Percentiles rank a stretch among this genome's conserved stretches.
phyloP scores from a whole-genome alignment of 2,329 filamentous ascomycete species.

The Fusarium sterilihyphosum region DNA sequence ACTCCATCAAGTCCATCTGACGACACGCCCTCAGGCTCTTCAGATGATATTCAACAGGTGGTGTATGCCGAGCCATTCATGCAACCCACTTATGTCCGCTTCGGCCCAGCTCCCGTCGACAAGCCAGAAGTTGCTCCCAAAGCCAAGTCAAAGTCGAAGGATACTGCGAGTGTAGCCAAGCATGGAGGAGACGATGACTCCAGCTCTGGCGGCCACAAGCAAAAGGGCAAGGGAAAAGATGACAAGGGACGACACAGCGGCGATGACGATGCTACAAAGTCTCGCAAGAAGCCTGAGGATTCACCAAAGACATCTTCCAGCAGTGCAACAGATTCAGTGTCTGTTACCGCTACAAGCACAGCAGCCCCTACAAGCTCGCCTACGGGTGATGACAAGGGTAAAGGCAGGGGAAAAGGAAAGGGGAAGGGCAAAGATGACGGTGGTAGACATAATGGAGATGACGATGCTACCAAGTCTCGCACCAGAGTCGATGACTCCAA shows the following conservation, averaged over 20 bases:
- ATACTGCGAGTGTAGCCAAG: not conserved
- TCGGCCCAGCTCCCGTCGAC: not conserved
- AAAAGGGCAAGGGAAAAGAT: slow-evolving; percentile 4
- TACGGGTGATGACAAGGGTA: not conserved
- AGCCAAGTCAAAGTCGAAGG: not conserved
- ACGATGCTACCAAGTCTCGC: not conserved
- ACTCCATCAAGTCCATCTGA: not conserved
- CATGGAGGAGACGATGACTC: not conserved
- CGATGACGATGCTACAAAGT: not conserved
- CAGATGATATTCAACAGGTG: not conserved
- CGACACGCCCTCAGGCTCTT: not conserved
- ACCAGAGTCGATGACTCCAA: not conserved
- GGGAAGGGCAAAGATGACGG: not conserved
- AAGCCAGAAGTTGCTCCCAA: not conserved
- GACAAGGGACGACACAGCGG: not conserved
- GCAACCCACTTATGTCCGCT: not conserved
- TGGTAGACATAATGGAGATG: not conserved
- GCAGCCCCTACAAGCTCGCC: not conserved
- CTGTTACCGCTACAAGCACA: not conserved
- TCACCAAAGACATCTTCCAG: not conserved
- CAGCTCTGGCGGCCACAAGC: not conserved
- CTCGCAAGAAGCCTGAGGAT: not conserved
- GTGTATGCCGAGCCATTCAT: slow-evolving; percentile 8
- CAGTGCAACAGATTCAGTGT: not conserved
- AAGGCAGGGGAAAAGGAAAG: not conserved